Evolutionary conservation across 805 yeast species (phyloP), one percentile per base, ranked within the genome.

Genomic region (Komagataella pastoris): DNA sequence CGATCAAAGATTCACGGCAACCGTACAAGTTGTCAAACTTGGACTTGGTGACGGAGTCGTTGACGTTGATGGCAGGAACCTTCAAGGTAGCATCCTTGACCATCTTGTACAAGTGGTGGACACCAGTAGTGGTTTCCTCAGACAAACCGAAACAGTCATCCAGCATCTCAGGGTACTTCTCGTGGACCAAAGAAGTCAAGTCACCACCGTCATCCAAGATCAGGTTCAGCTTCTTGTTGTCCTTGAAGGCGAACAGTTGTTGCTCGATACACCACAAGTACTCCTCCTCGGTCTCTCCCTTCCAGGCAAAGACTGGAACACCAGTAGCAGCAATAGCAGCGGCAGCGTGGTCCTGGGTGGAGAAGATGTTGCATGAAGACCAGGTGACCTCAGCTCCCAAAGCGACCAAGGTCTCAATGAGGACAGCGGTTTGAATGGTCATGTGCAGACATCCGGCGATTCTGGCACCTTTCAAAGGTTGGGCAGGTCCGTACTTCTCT

Each of bases 61-160:
- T 91, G 70, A 91, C 99, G 75, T 91, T 91, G 77, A 91, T 91
- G 71, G 99, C 98, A 70, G 99, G 99, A 52, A 91, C 97, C 83
- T 90, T 91, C 74, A 91, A 82, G 59, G 75, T 71, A 60, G 82
- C 84, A 56, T 91, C 95, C 74, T 76, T 86, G 67, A 93, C 71
- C 96, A 89, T 85, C 80, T 84, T 86, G 90, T 91, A 93, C 66
- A 91, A 80, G 77, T 93, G 96, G 81, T 93, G 98, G 65, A 91
- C 98, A 86, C 99, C 99, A 61, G 99, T 91, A 71, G 99, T 91
- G 76, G 99, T 91, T 81, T 91, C 99, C 81, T 91, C 99, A 60
- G 96, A 86, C 59, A 91, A 73, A 76, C 99, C 99, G 79, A 61
- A 89, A 80, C 98, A 93, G 72, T 72, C 96, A 61, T 85, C 80